Percentiles rank a stretch among this genome's conserved stretches.
Evolutionary conservation across 23 red algal genomes (phyloP).

Genomic region (Gracilaria caudata): DNA sequence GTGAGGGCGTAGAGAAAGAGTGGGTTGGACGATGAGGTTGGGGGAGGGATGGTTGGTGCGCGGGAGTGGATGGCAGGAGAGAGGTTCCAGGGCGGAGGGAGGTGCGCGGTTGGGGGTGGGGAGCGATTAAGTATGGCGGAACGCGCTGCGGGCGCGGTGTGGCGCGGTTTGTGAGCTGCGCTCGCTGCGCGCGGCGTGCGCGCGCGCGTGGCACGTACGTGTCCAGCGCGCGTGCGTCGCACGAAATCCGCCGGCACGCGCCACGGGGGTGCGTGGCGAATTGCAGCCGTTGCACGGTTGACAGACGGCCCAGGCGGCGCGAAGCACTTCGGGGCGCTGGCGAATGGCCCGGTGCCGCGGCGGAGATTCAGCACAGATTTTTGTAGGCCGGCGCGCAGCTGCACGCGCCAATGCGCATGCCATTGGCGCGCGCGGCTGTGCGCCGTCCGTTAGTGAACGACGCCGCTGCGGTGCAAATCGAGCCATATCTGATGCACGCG

Average conservation of each 20-base stretch:
- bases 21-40: not conserved
- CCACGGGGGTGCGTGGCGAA: not conserved
- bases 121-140: not conserved
- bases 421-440: not conserved
- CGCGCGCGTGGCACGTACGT: not conserved
- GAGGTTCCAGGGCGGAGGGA: not conserved
- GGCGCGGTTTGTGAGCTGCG: not conserved
- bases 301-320: not conserved
- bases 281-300: not conserved
- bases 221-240: not conserved
- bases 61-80: not conserved
- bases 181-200: not conserved
- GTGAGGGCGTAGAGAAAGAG: not conserved
- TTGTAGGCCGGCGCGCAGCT: not conserved
- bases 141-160: not conserved
- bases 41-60: not conserved
- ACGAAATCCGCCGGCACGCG: not conserved
- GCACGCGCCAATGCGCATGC: not conserved
- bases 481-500: not conserved
- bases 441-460: not conserved
- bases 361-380: not conserved
- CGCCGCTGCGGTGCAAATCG: not conserved
- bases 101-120: not conserved
- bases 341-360: not conserved
- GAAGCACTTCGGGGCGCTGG: not conserved